A percentile compares a stretch with the other conserved stretches of the same genome.
phyloP scores from a whole-genome alignment of 1,284 basidiomycete genomes.

The Rhodotorula sp. region DNA sequence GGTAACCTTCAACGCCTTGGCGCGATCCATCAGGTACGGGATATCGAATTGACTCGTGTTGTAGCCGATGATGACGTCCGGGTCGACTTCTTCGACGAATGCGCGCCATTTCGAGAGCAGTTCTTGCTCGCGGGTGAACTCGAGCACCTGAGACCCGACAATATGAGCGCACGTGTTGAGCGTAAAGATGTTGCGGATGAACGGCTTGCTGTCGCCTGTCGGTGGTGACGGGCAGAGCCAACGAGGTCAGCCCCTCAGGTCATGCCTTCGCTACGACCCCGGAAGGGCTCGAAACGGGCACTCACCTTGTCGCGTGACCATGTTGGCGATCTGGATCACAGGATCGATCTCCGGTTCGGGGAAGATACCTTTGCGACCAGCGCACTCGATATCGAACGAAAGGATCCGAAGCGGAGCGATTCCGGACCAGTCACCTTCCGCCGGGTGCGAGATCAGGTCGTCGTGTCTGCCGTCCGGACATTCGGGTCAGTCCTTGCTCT shows the following conservation, averaged over 20 bases:
- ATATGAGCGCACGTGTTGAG: constrained; percentile 89
- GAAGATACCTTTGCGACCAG: constrained; percentile 90
- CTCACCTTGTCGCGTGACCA: constrained; percentile 90
- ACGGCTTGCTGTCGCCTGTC: constrained; percentile 80
- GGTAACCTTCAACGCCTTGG: constrained; percentile 68
- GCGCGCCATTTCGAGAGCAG: constrained; percentile 77
- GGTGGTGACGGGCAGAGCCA: not conserved
- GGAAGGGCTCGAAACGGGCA: not conserved
- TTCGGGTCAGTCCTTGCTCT: constrained; percentile 9
- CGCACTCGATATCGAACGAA: constrained; percentile 97
- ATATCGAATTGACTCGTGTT: constrained; percentile 90
- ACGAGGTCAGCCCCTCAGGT: not conserved
- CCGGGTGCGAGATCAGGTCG: constrained; percentile 74
- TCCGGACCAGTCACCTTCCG: constrained; percentile 71
- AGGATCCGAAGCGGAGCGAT: constrained; percentile 86
- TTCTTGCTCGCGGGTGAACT: constrained; percentile 69
- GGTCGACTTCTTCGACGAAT: constrained; percentile 82
- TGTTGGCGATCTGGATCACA: constrained; percentile 94
- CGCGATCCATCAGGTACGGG: constrained; percentile 86
- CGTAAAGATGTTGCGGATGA: constrained; percentile 93
- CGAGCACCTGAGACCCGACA: constrained; percentile 89
- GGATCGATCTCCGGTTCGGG: constrained; percentile 84
- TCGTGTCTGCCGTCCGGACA: constrained; percentile 61
- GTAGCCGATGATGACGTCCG: constrained; percentile 90
- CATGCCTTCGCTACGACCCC: not conserved